Percentiles rank a stretch among this genome's conserved stretches.
phyloP scores from a whole-genome alignment of 495 filamentous ascomycete genomes.

The Tuber melanosporum region DNA sequence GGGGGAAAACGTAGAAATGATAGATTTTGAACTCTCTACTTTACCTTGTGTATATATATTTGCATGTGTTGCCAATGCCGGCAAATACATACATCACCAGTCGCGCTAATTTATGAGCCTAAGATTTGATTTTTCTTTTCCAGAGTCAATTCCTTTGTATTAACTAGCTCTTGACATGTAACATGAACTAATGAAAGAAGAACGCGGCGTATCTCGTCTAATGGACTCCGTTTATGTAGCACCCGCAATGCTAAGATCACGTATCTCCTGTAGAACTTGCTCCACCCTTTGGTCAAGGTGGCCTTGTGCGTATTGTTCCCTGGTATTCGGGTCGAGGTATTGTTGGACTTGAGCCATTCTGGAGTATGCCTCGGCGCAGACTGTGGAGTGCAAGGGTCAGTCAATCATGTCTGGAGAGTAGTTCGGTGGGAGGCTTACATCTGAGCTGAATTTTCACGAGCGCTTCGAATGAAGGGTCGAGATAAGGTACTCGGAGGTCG shows the following conservation, averaged over 20 bases:
- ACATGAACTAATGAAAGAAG: not conserved
- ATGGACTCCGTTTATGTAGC: conserved; percentile 24
- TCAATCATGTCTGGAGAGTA: not conserved
- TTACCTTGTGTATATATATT: not conserved
- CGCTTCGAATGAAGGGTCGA: conserved; percentile 93
- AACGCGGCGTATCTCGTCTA: not conserved
- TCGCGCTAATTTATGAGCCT: not conserved
- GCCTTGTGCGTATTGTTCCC: conserved; percentile 92
- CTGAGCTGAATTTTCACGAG: conserved; percentile 96
- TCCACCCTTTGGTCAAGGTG: conserved; percentile 88
- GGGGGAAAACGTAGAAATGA: not conserved
- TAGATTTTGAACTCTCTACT: conserved; percentile 7
- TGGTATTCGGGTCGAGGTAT: conserved; percentile 91
- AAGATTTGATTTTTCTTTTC: not conserved
- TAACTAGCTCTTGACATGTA: not conserved
- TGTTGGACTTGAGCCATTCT: conserved; percentile 99
- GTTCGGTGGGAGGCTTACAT: conserved; percentile 43
- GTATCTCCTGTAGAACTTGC: conserved; percentile 92
- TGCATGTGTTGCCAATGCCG: not conserved
- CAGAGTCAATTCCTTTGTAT: not conserved
- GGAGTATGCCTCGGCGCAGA: conserved; percentile 94
- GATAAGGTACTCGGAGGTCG: conserved; percentile 90
- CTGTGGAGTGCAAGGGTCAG: conserved; percentile 10
- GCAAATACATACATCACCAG: not conserved
- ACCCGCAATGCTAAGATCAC: conserved; percentile 88